These are phyloP conservation scores for Baorangia bicolor DNA, from an alignment of 768 basidiomycete species.

Conservation along the genomic window DNA sequence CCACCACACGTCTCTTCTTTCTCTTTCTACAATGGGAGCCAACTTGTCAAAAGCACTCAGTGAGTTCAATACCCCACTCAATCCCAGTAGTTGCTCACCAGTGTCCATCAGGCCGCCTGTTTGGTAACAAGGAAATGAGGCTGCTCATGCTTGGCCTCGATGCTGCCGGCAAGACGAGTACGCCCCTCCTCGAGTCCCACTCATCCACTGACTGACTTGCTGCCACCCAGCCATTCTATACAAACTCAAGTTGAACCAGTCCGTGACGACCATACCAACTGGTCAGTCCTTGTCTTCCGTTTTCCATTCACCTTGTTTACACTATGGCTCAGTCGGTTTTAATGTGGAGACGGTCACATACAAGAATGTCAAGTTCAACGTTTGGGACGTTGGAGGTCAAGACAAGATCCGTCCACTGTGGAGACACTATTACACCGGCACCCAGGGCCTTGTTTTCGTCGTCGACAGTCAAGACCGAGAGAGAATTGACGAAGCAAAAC, in stretches of 20 bases:
- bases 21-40: conserved; percentile 62
- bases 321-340: conserved; percentile 72
- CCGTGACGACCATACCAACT: conserved; percentile 97
- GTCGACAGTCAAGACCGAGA: conserved; percentile 96
- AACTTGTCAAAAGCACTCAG: conserved; percentile 85
- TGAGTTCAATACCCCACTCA: conserved; percentile 29
- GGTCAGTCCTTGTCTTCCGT: conserved; percentile 42
- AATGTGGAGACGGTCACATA: conserved; percentile 99
- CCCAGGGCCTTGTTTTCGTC: conserved; percentile 97
- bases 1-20: conserved; percentile 22
- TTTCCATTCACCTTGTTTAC: neutral
- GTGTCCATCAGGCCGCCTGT: conserved; percentile 68
- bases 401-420: conserved; percentile 98
- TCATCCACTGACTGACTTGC: neutral
- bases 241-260: conserved; percentile 98
- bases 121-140: conserved; percentile 99
- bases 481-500: conserved; percentile 94
- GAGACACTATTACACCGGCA: conserved; percentile 99
- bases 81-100: neutral
- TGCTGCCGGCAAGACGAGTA: conserved; percentile 98
- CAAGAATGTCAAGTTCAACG: conserved; percentile 96
- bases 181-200: conserved; percentile 34
- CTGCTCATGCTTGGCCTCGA: conserved; percentile 96
- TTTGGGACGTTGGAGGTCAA: conserved; percentile 99
- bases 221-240: conserved; percentile 84